These are phyloP conservation scores for Dendrocalamus sinicus DNA, from an alignment of 176 grass and related monocot genomes.

Conservation along the genomic window DNA sequence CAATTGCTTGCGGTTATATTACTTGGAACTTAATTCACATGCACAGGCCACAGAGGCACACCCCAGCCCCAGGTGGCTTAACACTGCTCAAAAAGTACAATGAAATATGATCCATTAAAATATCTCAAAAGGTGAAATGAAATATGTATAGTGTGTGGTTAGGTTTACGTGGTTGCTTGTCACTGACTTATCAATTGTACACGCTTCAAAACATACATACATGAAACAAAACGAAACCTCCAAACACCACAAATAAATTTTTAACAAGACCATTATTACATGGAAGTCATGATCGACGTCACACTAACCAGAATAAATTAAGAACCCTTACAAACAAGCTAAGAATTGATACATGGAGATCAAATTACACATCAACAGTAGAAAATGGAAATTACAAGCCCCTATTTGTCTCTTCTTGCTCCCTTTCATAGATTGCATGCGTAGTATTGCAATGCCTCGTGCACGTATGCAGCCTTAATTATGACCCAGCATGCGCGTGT, in stretches of 20 bases:
- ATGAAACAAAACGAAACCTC: not conserved
- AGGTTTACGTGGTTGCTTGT: not conserved
- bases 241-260: not conserved
- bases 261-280: not conserved
- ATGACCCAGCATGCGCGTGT: not conserved
- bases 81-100: too few species aligned
- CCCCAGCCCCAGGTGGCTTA: too few species aligned
- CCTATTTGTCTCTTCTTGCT: not conserved
- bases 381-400: not conserved
- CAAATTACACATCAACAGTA: not conserved
- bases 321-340: not conserved
- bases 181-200: not conserved
- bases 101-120: too few species aligned
- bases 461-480: not conserved
- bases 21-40: too few species aligned
- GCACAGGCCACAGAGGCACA: too few species aligned
- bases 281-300: not conserved
- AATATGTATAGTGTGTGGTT: not conserved
- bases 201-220: not conserved
- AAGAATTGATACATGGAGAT: not conserved
- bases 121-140: not conserved
- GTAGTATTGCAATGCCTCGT: not conserved
- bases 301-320: not conserved
- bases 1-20: too few species aligned
- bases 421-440: not conserved